Conservation (phyloP, 177 flowering plant genomes). For the Telopea speciosissima region DNA sequence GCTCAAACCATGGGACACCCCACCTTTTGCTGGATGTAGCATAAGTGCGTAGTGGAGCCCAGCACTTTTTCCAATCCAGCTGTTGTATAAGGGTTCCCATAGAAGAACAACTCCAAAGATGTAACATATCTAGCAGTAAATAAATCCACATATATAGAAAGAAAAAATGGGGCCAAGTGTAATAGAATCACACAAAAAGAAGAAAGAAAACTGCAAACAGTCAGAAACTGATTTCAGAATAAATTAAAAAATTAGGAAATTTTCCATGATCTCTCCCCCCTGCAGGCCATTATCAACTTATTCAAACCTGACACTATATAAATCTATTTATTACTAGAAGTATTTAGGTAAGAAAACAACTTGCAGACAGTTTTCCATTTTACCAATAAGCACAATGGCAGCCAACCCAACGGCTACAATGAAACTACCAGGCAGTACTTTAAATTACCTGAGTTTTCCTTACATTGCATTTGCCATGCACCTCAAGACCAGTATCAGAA, state of each 20-base stretch:
- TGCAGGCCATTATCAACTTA: not conserved
- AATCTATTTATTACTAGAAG: not conserved
- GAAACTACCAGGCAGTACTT: not conserved
- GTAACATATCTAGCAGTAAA: not conserved
- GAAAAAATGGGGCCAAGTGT: not conserved
- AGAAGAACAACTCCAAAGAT: too few species aligned
- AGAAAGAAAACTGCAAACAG: not conserved
- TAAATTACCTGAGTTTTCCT: slow-evolving; percentile 4
- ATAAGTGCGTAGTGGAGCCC: too few species aligned
- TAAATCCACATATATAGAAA: too few species aligned
- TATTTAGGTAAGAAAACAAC: too few species aligned
- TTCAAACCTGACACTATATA: not conserved
- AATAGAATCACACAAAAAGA: not conserved
- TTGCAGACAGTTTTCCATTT: not conserved
- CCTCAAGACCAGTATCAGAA: slow-evolving; percentile 5
- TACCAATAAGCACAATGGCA: not conserved
- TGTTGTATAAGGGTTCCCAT: too few species aligned
- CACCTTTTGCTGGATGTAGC: too few species aligned
- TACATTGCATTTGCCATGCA: slow-evolving; percentile 1
- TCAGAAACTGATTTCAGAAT: not conserved
- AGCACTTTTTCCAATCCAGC: too few species aligned
- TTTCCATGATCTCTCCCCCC: not conserved
- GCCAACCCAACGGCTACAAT: not conserved
- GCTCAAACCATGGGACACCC: too few species aligned
- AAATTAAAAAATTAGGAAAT: too few species aligned